These are phyloP conservation scores for Coffea humblotiana DNA, from an alignment of 305 asterid species.

Conservation along the genomic window DNA sequence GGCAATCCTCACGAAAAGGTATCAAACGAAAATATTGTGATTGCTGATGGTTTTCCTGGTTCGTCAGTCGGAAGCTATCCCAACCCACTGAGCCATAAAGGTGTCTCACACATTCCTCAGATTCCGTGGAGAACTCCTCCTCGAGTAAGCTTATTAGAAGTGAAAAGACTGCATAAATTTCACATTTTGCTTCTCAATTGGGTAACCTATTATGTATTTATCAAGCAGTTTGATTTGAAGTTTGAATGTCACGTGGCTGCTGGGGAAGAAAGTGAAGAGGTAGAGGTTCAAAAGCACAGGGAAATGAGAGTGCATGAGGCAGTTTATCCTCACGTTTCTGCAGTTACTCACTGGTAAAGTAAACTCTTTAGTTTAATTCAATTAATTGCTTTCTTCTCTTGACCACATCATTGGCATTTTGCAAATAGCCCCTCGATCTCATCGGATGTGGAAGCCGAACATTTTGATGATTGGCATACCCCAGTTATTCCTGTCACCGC, in stretches of 20 bases:
- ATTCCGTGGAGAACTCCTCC: conserved; percentile 50
- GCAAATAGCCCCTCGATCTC: conserved; percentile 27
- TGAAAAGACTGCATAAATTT: conserved; percentile 10
- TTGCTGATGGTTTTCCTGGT: neutral
- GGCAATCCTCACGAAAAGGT: conserved; percentile 10
- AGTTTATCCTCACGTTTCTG: conserved; percentile 26
- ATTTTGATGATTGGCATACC: conserved; percentile 27
- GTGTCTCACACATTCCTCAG: conserved; percentile 23
- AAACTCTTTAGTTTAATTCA: neutral
- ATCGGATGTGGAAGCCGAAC: conserved; percentile 10
- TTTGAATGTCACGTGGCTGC: conserved; percentile 34
- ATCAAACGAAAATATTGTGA: neutral
- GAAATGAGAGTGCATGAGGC: conserved; percentile 26
- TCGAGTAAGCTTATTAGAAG: conserved; percentile 29
- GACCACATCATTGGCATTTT: conserved; percentile 18
- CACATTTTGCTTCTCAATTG: conserved; percentile 1
- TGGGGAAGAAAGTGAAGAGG: conserved; percentile 50
- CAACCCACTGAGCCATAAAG: neutral
- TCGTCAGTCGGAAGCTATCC: neutral
- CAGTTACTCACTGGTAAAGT: conserved; percentile 40
- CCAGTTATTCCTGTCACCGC: conserved; percentile 35
- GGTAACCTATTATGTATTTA: neutral
- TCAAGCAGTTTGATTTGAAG: conserved; percentile 35
- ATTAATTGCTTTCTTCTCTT: conserved; percentile 9
- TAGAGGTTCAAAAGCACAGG: conserved; percentile 25